Base-by-base conservation (phyloP, 345 rosid genomes). In the Microcos paniculata region DNA sequence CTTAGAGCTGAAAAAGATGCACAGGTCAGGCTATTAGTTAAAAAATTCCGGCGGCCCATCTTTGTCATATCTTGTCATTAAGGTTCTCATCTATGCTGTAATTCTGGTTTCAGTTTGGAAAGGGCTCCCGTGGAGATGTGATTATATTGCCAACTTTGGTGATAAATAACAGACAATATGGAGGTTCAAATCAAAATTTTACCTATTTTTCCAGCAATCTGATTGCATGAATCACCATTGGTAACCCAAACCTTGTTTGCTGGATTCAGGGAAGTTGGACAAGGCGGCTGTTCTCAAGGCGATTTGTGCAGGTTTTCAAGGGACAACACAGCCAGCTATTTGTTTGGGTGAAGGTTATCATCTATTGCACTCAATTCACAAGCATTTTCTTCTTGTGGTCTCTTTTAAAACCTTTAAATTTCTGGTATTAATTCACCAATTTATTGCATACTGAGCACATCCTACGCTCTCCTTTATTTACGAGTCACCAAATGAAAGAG, bases 141-240 rank as follows among this genome's bases (percentile, higher is more conserved):
- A 94, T 93, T 52, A 96, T 94, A 82, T 85, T 96, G 85, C 99
- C 99, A 31, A 96, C 99, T 63, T 90, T 70, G 98, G 92, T 94
- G 38, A 90, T 96, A 70, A 96, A 96, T 83, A 85, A 88, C 81
- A 87, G 95, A 84, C 99, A 96, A 52, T 96, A 96, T 81, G 85
- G 99, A 94, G 98, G 98, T 94, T 33, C 38, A 38, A 70, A 64
- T 55, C 77, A 53, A 45, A 62, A 31, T 14, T 75, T 75, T n/a
- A 16, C 21, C 48, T 14, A 6, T 13, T 52, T 2, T 40, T 38
- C 31, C 18, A 59, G 56, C 26, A 23, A 1, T 77, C 13, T 70
- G 48, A 51, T 42, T 72, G 56, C 16, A 38, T 57, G 38, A 16
- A 51, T 52, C 33, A 18, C 18, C 12, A 49, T 33, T 53, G 33